Conservation (phyloP, 1,139 yeast genomes). For the Taiozyma onychis region DNA sequence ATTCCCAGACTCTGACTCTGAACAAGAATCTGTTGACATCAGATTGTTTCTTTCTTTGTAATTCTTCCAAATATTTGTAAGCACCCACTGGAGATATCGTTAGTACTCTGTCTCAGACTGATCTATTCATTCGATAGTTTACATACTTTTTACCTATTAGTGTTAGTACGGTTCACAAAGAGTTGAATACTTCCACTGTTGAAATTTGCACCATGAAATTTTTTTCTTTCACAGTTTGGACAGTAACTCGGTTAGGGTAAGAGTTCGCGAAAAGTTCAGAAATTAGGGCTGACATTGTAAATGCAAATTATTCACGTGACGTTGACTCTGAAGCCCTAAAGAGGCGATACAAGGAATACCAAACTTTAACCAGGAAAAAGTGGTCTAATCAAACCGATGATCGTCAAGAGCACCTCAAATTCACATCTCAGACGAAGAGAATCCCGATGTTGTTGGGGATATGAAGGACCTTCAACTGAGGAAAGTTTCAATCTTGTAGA, state of each 20-base stretch:
- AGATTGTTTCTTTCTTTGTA: constrained; percentile 99
- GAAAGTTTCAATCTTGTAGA: too few species aligned
- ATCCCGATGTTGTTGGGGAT: too few species aligned
- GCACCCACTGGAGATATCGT: constrained; percentile 71
- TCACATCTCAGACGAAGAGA: too few species aligned
- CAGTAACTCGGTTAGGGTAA: neutral
- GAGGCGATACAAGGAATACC: neutral
- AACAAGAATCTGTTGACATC: constrained; percentile 98
- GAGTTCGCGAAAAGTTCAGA: neutral
- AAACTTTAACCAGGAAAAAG: neutral
- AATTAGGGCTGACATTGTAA: neutral
- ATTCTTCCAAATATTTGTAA: constrained; percentile 99
- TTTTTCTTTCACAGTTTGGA: neutral
- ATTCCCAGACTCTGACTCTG: constrained; percentile 99
- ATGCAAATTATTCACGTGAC: neutral
- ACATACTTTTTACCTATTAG: constrained; percentile 7
- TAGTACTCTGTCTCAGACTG: constrained; percentile 1
- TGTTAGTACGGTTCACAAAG: constrained; percentile 9
- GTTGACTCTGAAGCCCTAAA: neutral
- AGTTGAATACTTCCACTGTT: neutral
- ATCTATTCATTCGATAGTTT: neutral
- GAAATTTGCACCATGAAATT: neutral
- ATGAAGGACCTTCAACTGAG: neutral
- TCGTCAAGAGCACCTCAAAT: too few species aligned
- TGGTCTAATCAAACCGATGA: too few species aligned